A percentile compares a stretch with the other conserved stretches of the same genome.
phyloP scores from a whole-genome alignment of 176 grass and related monocot species.

The Oryza longistaminata region DNA sequence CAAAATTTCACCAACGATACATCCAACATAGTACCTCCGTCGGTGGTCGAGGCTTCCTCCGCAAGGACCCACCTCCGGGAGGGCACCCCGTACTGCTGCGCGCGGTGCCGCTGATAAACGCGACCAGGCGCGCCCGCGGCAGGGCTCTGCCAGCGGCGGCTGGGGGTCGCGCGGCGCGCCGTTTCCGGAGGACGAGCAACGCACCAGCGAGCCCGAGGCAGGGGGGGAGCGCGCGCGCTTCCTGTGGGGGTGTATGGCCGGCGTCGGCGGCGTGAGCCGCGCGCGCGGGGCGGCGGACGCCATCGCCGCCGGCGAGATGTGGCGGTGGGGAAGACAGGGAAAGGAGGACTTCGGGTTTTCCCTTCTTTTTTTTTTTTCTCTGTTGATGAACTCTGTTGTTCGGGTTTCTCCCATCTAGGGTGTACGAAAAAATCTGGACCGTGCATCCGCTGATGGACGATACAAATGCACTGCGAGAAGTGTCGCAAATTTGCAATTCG shows the following conservation, averaged over 20 bases:
- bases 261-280: conserved; percentile 33
- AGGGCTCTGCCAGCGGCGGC: conserved; percentile 35
- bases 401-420: not conserved
- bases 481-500: not conserved
- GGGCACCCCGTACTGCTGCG: conserved; percentile 2
- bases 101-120: not conserved
- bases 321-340: not conserved
- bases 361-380: no score
- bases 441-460: conserved; percentile 1
- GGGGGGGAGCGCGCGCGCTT: conserved; percentile 49
- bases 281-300: conserved; percentile 28
- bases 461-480: not conserved
- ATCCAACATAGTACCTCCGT: conserved; percentile 38
- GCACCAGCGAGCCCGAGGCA: not conserved
- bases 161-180: not conserved
- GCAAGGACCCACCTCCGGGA: conserved; percentile 46
- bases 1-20: not conserved
- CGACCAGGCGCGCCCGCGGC: conserved; percentile 13
- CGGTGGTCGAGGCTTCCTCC: conserved; percentile 45
- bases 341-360: not conserved
- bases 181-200: conserved; percentile 13
- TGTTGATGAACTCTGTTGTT: not conserved
- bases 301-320: conserved; percentile 37
- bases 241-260: not conserved
- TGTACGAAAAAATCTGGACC: not conserved